phyloP scores from a whole-genome alignment of 2,329 filamentous ascomycete genomes.

The Calonectria multiphialidica region DNA sequence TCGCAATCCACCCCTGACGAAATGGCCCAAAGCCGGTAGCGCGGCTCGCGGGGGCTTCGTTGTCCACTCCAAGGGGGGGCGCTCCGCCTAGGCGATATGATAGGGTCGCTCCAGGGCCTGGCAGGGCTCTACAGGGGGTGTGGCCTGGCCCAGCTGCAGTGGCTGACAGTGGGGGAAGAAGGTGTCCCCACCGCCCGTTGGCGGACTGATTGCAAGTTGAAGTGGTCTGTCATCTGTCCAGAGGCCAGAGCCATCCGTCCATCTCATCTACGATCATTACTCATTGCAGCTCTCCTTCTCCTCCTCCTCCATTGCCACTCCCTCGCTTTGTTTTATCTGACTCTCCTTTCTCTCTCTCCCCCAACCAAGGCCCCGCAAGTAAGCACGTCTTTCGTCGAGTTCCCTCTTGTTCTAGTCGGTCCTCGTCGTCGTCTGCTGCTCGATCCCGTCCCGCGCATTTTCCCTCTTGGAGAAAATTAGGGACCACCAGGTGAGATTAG shows the following conservation, averaged over 20 bases:
- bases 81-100: slow-evolving; percentile 6
- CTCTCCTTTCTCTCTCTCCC: not conserved
- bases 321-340: not conserved
- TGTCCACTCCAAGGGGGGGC: slow-evolving; percentile 15
- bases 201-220: slow-evolving; percentile 18
- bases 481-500: slow-evolving; percentile 30
- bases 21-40: slow-evolving; percentile 9
- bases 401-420: not conserved
- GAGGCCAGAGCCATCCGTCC: slow-evolving; percentile 4
- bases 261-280: slow-evolving; percentile 3
- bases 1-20: not conserved
- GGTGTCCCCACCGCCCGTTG: slow-evolving; percentile 17
- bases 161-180: slow-evolving; percentile 13
- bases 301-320: not conserved
- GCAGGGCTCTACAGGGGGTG: slow-evolving; percentile 4
- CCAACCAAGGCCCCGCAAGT: not conserved
- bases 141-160: slow-evolving; percentile 18
- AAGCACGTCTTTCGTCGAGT: slow-evolving; percentile 16
- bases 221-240: slow-evolving; percentile 11
- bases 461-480: slow-evolving; percentile 25
- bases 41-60: slow-evolving; percentile 21
- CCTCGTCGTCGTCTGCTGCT: slow-evolving; percentile 21
- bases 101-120: slow-evolving; percentile 13
- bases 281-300: slow-evolving; percentile 10
- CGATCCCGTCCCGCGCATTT: slow-evolving; percentile 9